A percentile compares a stretch with the other conserved stretches of the same genome.
phyloP scores from a whole-genome alignment of 768 basidiomycete species.

The Phylloporus scabripes region DNA sequence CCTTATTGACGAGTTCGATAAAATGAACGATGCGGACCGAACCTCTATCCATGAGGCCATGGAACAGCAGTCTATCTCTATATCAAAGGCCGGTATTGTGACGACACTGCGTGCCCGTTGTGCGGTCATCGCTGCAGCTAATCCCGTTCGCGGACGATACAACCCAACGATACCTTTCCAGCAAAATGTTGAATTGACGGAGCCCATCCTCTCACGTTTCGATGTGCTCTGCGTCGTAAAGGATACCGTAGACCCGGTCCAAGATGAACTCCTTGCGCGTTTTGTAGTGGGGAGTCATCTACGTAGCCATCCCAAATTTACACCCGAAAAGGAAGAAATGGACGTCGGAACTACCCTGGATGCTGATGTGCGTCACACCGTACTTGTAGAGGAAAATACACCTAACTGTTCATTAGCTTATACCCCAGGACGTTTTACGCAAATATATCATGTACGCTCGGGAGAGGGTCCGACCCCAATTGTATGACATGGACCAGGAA shows the following conservation, averaged over 20 bases:
- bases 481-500: conserved; percentile 93
- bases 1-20: conserved; percentile 98
- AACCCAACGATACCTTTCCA: conserved; percentile 98
- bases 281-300: conserved; percentile 98
- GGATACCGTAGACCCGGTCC: conserved; percentile 93
- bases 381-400: background rate
- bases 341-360: conserved; percentile 85
- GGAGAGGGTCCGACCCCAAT: conserved; percentile 86
- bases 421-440: conserved; percentile 91
- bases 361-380: conserved; percentile 67
- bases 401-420: conserved; percentile 54
- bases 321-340: conserved; percentile 83
- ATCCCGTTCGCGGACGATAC: conserved; percentile 94
- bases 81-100: conserved; percentile 97
- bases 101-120: conserved; percentile 98
- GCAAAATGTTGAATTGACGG: conserved; percentile 97
- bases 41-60: conserved; percentile 99
- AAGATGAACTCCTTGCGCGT: conserved; percentile 92
- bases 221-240: conserved; percentile 98
- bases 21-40: conserved; percentile 98
- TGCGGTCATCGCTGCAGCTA: conserved; percentile 96
- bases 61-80: conserved; percentile 99
- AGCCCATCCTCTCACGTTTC: conserved; percentile 96
- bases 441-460: conserved; percentile 99
- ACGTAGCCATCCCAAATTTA: conserved; percentile 91